These are phyloP conservation scores for Fraxinus excelsior DNA, from an alignment of 257 asterid genomes.

Conservation along the genomic window DNA sequence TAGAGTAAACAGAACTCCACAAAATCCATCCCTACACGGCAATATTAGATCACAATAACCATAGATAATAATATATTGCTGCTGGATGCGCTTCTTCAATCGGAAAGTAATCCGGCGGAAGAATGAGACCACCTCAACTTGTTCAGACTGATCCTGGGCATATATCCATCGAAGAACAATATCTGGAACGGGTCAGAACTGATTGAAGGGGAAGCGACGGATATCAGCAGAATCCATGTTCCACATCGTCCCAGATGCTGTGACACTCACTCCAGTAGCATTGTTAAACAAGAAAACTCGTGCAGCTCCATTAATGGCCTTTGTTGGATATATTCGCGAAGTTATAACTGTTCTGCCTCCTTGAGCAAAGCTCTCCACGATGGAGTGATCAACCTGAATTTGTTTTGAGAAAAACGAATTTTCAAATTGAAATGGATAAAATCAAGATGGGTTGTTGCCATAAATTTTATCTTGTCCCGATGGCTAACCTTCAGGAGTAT, in stretches of 20 bases:
- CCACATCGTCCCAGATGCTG: conserved; percentile 72
- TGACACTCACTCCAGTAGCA: conserved; percentile 59
- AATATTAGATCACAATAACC: background rate
- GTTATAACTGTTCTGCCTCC: conserved; percentile 79
- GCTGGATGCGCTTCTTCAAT: background rate
- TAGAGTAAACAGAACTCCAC: too few relatives aligned
- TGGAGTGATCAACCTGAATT: conserved; percentile 80
- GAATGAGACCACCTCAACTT: background rate
- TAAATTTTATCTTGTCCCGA: background rate
- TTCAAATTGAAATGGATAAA: background rate
- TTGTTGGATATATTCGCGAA: conserved; percentile 78
- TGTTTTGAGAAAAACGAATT: background rate
- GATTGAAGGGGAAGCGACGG: conserved; percentile 41
- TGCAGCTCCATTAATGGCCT: conserved; percentile 57
- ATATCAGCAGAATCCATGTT: conserved; percentile 66
- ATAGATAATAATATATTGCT: background rate
- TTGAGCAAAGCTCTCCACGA: conserved; percentile 87
- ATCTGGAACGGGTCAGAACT: background rate
- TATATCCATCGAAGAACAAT: background rate
- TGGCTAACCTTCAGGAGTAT: background rate
- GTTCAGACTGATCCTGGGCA: background rate
- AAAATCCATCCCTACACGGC: background rate
- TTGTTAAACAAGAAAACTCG: conserved; percentile 76
- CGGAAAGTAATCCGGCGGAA: background rate
- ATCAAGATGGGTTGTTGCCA: background rate